Evolutionary conservation across 176 grass and related monocot species (phyloP), one percentile per base, ranked within the genome.

Genomic region (Oropetium thomaeum): DNA sequence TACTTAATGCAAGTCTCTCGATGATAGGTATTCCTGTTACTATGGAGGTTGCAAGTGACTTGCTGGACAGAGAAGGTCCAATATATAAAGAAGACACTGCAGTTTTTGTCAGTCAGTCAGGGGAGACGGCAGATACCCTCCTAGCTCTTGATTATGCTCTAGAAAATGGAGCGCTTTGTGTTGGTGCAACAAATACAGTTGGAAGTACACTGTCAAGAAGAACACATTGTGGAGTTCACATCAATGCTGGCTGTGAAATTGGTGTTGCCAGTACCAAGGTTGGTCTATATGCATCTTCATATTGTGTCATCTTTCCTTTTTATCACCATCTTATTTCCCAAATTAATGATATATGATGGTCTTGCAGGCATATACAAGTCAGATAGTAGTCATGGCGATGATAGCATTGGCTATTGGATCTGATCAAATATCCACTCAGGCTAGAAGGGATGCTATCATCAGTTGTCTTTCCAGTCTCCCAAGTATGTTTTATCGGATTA

Each of bases 331-430:
- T 67, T 66, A 60, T 14, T 75, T 58, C 61, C 3, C 49, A 52
- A 52, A 20, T 52, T 84, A 62, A 75, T 8, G 67, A 20, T 64
- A 65, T 0, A n/a, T 76, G 15, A 23, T 42, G 31, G 48, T 79
- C 67, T 70, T 70, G 76, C 45, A 94, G 91, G 95, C 95, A 59
- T 98, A 98, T 58, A 98, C 95, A 53, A 87, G 96, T 69, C 96
- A 98, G 70, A 98, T 98, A 81, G 91, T 94, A 79, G 96, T 81
- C 69, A 98, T 98, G 96, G 69, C 77, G 20, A 98, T 98, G 96
- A 84, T 98, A 89, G 91, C 96, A 60, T 81, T 98, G 76, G 91
- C 96, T 84, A 86, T 95, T 86, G 96, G 96, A 67, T 88, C 89
- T 66, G 91, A 98, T 66, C 92, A 80, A 88, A 98, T 94, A 82